Base-by-base conservation (phyloP, 257 asterid species). In the Solanum raphanifolium region DNA sequence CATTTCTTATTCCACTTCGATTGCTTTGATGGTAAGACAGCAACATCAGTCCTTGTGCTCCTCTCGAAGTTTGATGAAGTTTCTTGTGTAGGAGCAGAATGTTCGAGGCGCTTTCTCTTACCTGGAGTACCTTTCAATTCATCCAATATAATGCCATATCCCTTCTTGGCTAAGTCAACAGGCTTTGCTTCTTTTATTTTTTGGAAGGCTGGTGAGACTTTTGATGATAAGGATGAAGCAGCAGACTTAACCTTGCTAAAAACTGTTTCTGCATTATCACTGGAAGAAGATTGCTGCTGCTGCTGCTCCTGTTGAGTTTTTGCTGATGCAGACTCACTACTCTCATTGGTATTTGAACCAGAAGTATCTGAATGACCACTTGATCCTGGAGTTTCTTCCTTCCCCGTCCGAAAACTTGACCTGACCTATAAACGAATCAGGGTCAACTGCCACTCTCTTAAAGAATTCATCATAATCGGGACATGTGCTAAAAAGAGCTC, bases 131-230 rank as follows among this genome's bases (percentile, higher is more conserved):
- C 99, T 88, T 93, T 91, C 84, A 97, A 87, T 91, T 97, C 99
- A 82, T 97, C 98, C 91, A 89, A 90, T 86, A 96, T 96, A 87
- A 96, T 90, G 58, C 84, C 91, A 83, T 91, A 93, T 60, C 99
- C 98, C 90, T 94, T 97, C 94, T 96, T 97, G 86, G 93, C 94
- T 32, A 96, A 72, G 88, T 96, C 99, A 83, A 95, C 71, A 18
- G 98, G 98, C 87, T 93, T 96, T 88, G 98, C 95, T 83, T 94
- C 98, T 90, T 94, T 97, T 68, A 97, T 85, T 91, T 93, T 96
- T 86, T 90, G 91, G 90, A 93, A 93, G 91, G 95, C 96, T 72
- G 78, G 89, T 31, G 96, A 94, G 65, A 95, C 93, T 91, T 88
- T 93, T 0, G 94, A 92, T 87, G 98, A 91, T 84, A 94, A 20